These are phyloP conservation scores for Colletotrichum nymphaeae DNA, from an alignment of 2,329 filamentous ascomycete species.

Conservation along the genomic window DNA sequence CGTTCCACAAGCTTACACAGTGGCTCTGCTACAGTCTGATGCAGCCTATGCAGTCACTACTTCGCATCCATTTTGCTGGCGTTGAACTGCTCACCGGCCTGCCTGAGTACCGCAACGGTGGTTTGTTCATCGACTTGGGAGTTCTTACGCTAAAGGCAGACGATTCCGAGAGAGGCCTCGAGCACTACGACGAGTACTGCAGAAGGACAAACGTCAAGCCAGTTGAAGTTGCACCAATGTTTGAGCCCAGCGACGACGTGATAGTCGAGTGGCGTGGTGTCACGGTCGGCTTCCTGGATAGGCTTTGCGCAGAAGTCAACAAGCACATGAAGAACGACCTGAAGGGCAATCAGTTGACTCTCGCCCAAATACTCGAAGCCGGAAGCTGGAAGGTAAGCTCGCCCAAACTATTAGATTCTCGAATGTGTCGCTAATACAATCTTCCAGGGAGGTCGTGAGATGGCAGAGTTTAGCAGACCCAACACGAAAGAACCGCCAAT, in stretches of 20 bases:
- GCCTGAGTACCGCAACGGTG: conserved; percentile 79
- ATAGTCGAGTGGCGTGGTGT: conserved; percentile 72
- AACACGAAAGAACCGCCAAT: conserved; percentile 98
- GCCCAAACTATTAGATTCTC: neutral
- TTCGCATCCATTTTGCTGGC: conserved; percentile 63
- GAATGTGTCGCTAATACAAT: conserved; percentile 22
- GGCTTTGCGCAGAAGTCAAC: conserved; percentile 53
- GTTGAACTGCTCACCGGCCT: conserved; percentile 71
- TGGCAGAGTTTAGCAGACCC: conserved; percentile 93
- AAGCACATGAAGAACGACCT: conserved; percentile 74
- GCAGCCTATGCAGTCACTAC: conserved; percentile 68
- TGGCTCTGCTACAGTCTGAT: conserved; percentile 81
- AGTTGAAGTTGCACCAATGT: conserved; percentile 60
- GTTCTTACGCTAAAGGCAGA: conserved; percentile 63
- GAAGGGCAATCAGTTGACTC: conserved; percentile 75
- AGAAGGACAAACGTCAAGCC: conserved; percentile 74
- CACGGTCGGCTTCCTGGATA: conserved; percentile 67
- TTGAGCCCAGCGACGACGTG: conserved; percentile 65
- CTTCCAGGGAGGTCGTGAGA: conserved; percentile 84
- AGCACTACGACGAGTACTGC: conserved; percentile 71
- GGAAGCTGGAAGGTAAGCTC: conserved; percentile 93
- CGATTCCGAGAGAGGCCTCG: conserved; percentile 54
- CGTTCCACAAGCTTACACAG: conserved; percentile 74
- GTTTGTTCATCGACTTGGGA: conserved; percentile 71
- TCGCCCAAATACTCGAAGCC: conserved; percentile 93